A percentile compares a stretch with the other conserved stretches of the same genome.
These are phyloP conservation scores for Heliamphora exappendiculata DNA, from an alignment of 148 eudicot genomes.

Conservation along the genomic window DNA sequence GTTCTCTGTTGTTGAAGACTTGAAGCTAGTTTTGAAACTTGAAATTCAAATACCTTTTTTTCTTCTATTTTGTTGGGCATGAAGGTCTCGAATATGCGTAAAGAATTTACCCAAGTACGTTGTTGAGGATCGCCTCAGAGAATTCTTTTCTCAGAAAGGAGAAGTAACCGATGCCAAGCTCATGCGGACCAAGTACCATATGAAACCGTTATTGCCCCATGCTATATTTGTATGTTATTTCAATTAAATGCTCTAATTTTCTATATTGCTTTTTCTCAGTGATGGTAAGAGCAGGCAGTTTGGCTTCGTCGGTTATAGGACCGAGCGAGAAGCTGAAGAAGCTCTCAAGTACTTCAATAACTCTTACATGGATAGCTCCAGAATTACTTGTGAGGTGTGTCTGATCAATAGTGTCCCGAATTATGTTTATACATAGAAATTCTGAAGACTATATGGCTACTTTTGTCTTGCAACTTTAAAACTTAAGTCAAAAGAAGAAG, in stretches of 20 bases:
- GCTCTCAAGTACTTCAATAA: slow-evolving; percentile 75
- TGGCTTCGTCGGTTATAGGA: slow-evolving; percentile 81
- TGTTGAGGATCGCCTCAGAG: slow-evolving; percentile 62
- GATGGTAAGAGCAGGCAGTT: slow-evolving; percentile 91
- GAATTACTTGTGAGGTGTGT: slow-evolving; percentile 76
- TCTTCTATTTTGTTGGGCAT: not conserved
- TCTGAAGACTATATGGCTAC: not conserved
- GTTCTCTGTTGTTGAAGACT: not conserved
- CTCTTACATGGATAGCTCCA: slow-evolving; percentile 59
- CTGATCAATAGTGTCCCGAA: not conserved
- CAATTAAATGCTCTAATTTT: not conserved
- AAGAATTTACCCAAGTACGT: slow-evolving; percentile 70
- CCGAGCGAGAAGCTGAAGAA: slow-evolving; percentile 66
- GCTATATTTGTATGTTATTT: not conserved
- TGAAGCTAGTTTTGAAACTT: not conserved
- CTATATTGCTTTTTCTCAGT: slow-evolving; percentile 26
- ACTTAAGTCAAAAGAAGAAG: not conserved
- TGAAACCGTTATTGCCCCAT: not conserved
- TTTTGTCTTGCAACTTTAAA: not conserved
- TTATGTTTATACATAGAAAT: not conserved
- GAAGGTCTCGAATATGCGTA: slow-evolving; percentile 83
- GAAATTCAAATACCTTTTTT: not conserved
- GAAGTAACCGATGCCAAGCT: slow-evolving; percentile 92
- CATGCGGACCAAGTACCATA: slow-evolving; percentile 59
- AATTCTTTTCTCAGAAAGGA: slow-evolving; percentile 77